These are phyloP conservation scores for Domatiomyces globalis DNA, from an alignment of 2,329 filamentous ascomycete genomes.

Conservation along the genomic window DNA sequence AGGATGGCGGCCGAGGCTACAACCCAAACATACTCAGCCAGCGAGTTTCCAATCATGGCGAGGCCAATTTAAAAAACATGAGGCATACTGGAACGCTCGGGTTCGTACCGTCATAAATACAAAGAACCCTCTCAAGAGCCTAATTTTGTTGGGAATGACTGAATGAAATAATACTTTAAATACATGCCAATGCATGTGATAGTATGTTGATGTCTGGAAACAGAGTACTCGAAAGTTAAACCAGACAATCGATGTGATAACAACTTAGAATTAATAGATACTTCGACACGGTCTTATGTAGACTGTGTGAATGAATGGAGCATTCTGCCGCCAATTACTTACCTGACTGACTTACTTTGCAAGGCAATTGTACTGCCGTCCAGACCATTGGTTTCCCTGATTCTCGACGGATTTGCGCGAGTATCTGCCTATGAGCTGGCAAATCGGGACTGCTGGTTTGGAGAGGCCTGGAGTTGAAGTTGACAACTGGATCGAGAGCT, in stretches of 20 bases:
- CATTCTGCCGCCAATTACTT: too few relatives aligned
- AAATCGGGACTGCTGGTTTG: too few relatives aligned
- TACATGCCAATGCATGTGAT: neutral
- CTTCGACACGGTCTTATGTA: neutral
- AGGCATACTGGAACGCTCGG: neutral
- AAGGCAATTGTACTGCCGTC: too few relatives aligned
- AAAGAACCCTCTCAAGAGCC: neutral
- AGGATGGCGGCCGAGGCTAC: constrained; percentile 7
- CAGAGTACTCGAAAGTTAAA: neutral
- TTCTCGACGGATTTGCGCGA: too few relatives aligned
- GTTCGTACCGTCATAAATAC: neutral
- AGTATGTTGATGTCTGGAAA: neutral
- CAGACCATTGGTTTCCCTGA: too few relatives aligned
- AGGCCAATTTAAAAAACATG: neutral
- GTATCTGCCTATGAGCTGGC: too few relatives aligned
- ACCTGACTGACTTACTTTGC: too few relatives aligned
- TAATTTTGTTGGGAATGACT: neutral
- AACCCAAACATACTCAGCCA: constrained; percentile 6
- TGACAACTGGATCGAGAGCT: too few relatives aligned
- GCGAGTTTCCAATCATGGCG: constrained; percentile 8
- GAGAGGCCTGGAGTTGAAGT: too few relatives aligned
- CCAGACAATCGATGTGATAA: neutral
- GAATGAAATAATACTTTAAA: neutral
- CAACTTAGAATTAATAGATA: neutral
- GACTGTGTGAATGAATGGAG: too few relatives aligned